Conservation (phyloP, 2,329 filamentous ascomycete species). For the Fusarium continuum region DNA sequence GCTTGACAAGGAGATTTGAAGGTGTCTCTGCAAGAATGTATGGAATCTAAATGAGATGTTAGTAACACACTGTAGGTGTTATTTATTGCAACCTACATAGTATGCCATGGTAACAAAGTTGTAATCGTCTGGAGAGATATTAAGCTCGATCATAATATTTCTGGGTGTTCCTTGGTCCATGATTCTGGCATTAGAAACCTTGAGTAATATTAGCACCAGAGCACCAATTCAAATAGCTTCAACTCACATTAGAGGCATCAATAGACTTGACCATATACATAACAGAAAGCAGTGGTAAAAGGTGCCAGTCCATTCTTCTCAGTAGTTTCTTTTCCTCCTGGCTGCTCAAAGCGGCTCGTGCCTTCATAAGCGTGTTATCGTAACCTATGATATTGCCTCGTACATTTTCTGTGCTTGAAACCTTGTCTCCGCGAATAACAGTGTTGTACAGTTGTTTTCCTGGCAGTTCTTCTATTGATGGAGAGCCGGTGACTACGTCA, state of each 20-base stretch:
- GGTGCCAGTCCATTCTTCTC: background rate
- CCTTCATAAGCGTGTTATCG: background rate
- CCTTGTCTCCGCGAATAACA: background rate
- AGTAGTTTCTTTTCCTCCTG: background rate
- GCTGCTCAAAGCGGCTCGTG: background rate
- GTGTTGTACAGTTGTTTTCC: background rate
- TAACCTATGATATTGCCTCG: background rate
- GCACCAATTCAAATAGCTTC: background rate
- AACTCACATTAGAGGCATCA: background rate
- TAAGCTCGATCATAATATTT: slow-evolving; percentile 54
- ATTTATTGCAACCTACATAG: background rate
- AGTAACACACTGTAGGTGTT: background rate
- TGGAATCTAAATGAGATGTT: background rate
- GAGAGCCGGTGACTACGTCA: background rate
- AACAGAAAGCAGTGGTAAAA: background rate
- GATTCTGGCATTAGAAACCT: slow-evolving; percentile 51
- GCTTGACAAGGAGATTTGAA: background rate
- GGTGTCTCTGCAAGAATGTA: background rate
- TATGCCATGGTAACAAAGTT: slow-evolving; percentile 47
- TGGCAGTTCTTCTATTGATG: background rate
- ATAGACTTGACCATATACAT: slow-evolving; percentile 1
- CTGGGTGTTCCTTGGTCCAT: slow-evolving; percentile 53
- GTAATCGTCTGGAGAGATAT: slow-evolving; percentile 52
- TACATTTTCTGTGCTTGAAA: background rate
- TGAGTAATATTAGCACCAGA: background rate